phyloP scores from a whole-genome alignment of 192 early-diverging fungal species.

The Gryganskiella cystojenkinii region DNA sequence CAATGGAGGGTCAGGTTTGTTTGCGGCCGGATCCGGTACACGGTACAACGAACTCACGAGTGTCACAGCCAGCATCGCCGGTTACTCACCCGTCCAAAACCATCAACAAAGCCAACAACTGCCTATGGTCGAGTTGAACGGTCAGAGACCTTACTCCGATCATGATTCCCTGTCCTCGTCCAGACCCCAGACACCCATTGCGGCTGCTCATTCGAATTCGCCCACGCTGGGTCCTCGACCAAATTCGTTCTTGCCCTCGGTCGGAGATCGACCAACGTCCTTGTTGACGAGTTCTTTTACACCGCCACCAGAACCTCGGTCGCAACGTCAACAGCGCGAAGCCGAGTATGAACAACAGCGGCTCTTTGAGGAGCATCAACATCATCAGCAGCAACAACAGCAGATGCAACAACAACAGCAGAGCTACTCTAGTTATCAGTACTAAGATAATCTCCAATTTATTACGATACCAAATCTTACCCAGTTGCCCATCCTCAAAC shows the following conservation, averaged over 20 bases:
- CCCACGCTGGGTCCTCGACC: background rate
- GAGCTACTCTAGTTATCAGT: background rate
- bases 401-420: slow-evolving; percentile 25
- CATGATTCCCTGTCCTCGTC: background rate
- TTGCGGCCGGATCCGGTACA: background rate
- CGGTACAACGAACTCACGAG: slow-evolving; percentile 20
- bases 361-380: slow-evolving; percentile 9
- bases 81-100: slow-evolving; percentile 4
- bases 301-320: slow-evolving; percentile 8
- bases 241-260: background rate
- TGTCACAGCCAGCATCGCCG: background rate
- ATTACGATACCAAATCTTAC: no score
- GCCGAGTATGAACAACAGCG: slow-evolving; percentile 4
- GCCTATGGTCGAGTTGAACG: slow-evolving; percentile 13
- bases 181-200: slow-evolving; percentile 2
- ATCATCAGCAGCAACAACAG: slow-evolving; percentile 27
- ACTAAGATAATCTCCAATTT: slow-evolving; percentile 8
- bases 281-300: slow-evolving; percentile 34
- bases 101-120: background rate
- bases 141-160: background rate
- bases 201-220: background rate
- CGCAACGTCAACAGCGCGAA: background rate
- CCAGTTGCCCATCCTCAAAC: no score
- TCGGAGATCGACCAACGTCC: slow-evolving; percentile 17
- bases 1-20: background rate